These are phyloP conservation scores for Ananas comosus DNA, from an alignment of 176 grass and related monocot genomes.

Conservation along the genomic window DNA sequence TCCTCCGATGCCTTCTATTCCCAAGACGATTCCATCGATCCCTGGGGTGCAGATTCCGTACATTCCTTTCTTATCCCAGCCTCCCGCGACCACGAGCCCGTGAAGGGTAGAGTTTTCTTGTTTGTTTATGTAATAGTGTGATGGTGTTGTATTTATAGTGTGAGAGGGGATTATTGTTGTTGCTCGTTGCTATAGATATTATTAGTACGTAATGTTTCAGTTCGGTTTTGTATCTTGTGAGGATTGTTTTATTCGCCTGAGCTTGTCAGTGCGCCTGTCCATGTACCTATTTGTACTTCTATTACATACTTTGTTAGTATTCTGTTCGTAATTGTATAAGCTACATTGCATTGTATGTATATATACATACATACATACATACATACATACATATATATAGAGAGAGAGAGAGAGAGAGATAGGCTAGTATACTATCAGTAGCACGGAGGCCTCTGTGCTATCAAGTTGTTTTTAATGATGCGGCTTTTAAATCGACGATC, in stretches of 20 bases:
- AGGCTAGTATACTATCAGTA: too few species aligned
- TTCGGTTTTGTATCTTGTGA: conserved; percentile 3
- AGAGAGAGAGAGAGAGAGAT: too few species aligned
- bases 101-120: conserved; percentile 22
- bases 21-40: conserved; percentile 40
- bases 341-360: too few species aligned
- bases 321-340: too few species aligned
- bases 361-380: too few species aligned
- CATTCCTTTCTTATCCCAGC: conserved; percentile 35
- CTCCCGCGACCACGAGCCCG: conserved; percentile 38
- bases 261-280: background rate
- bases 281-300: conserved; percentile 21
- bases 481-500: too few species aligned
- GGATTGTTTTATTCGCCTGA: background rate
- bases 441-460: too few species aligned
- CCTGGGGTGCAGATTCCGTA: conserved; percentile 42
- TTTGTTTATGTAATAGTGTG: conserved; percentile 3
- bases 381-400: too few species aligned
- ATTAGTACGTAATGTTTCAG: conserved; percentile 26
- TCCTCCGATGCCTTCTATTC: conserved; percentile 40
- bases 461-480: too few species aligned
- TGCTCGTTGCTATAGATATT: conserved; percentile 1
- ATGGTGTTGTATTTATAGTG: background rate
- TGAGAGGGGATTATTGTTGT: too few species aligned
- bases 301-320: conserved; percentile 3